Percentiles rank a stretch among this genome's conserved stretches.
Evolutionary conservation across 1,139 yeast genomes (phyloP).

Genomic region (Candida anutae): DNA sequence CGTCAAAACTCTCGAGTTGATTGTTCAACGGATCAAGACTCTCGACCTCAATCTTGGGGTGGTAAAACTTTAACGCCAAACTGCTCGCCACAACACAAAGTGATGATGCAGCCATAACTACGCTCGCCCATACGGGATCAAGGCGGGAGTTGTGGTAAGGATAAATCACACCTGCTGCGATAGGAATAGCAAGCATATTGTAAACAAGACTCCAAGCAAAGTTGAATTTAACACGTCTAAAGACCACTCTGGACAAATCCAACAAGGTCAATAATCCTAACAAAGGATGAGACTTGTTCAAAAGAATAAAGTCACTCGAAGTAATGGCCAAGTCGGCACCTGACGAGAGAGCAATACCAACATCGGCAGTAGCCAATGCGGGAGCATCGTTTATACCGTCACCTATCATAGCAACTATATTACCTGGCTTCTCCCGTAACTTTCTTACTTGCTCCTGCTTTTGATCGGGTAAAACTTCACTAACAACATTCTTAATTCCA

Average conservation of each 20-base stretch:
- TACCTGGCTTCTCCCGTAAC: conserved; percentile 34
- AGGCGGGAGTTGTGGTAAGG: conserved; percentile 46
- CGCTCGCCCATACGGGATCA: conserved; percentile 61
- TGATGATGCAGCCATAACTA: conserved; percentile 60
- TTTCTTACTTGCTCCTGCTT: conserved; percentile 53
- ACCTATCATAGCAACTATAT: conserved; percentile 52
- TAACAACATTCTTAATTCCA: conserved; percentile 57
- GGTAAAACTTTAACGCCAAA: conserved; percentile 41
- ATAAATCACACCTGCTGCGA: conserved; percentile 58
- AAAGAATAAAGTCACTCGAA: conserved; percentile 49
- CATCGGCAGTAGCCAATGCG: conserved; percentile 51
- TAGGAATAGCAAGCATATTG: conserved; percentile 49
- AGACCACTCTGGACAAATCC: conserved; percentile 33
- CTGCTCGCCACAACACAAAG: conserved; percentile 52
- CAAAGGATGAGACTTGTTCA: conserved; percentile 40
- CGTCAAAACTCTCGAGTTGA: background rate
- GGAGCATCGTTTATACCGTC: conserved; percentile 64
- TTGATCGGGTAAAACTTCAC: conserved; percentile 68
- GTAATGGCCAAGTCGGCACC: conserved; percentile 56
- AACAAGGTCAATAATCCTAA: conserved; percentile 41
- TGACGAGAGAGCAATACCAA: conserved; percentile 51
- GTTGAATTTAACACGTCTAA: conserved; percentile 48
- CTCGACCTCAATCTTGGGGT: conserved; percentile 24
- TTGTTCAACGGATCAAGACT: conserved; percentile 3
- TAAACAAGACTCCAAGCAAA: conserved; percentile 49